These are phyloP conservation scores for Schizothecium vesticola DNA, from an alignment of 495 filamentous ascomycete genomes.

Conservation along the genomic window DNA sequence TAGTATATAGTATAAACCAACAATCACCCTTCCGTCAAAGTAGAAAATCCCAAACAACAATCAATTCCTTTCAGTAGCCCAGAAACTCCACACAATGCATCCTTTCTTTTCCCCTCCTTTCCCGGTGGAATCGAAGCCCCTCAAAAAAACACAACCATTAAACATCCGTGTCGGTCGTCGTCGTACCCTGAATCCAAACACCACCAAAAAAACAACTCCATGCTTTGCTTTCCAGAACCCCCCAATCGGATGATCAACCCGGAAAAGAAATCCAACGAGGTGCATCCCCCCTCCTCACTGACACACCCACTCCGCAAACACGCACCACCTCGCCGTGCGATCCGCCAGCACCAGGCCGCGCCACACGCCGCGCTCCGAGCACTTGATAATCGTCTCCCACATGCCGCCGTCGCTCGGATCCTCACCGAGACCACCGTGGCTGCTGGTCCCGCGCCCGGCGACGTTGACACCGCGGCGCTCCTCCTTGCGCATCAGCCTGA, in stretches of 20 bases:
- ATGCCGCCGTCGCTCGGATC: constrained; percentile 68
- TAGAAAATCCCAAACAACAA: neutral
- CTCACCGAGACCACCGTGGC: constrained; percentile 36
- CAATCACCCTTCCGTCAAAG: neutral
- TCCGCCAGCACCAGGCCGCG: constrained; percentile 91
- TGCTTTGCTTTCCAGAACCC: neutral
- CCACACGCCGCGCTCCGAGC: constrained; percentile 86
- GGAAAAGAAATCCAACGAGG: neutral
- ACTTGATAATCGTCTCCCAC: constrained; percentile 98
- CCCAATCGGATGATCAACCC: neutral
- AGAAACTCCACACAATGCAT: neutral
- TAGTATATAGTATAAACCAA: neutral
- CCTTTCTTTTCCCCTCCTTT: neutral
- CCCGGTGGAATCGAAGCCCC: neutral
- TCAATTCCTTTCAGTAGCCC: neutral
- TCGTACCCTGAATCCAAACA: neutral
- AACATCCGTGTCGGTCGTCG: neutral
- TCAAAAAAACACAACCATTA: neutral
- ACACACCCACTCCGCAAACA: constrained; percentile 93
- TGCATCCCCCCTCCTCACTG: constrained; percentile 13
- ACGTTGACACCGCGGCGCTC: constrained; percentile 52
- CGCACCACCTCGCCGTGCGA: constrained; percentile 93
- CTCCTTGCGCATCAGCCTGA: constrained; percentile 82
- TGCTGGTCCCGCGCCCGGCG: constrained; percentile 34
- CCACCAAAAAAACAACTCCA: neutral